These are phyloP conservation scores for Rheum nobile DNA, from an alignment of 148 eudicot genomes.

Conservation along the genomic window DNA sequence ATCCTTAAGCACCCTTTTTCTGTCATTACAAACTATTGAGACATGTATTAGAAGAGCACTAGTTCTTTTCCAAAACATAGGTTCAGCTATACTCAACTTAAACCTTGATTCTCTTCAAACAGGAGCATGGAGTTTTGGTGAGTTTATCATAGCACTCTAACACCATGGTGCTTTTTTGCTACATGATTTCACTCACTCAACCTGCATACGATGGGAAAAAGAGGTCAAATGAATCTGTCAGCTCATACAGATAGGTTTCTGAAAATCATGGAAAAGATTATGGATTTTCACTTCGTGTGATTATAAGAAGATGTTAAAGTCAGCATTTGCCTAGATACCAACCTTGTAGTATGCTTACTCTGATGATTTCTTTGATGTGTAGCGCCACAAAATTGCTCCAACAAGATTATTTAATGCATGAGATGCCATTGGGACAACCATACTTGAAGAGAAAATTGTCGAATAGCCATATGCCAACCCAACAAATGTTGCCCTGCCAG, in stretches of 20 bases:
- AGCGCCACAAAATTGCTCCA: slow-evolving; percentile 78
- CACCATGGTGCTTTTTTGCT: no score
- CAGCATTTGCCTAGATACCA: neutral
- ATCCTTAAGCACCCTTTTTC: neutral
- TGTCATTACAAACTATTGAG: neutral
- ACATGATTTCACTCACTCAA: neutral
- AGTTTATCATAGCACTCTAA: no score
- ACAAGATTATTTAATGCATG: slow-evolving; percentile 76
- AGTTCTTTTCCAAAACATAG: neutral
- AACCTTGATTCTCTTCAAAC: neutral
- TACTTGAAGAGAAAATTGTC: slow-evolving; percentile 56
- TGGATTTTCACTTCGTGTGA: neutral
- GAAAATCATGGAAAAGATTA: neutral
- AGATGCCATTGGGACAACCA: slow-evolving; percentile 77
- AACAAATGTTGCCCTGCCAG: slow-evolving; percentile 76
- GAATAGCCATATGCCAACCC: slow-evolving; percentile 78
- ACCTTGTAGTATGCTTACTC: slow-evolving; percentile 10
- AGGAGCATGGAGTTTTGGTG: neutral
- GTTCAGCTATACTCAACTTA: neutral
- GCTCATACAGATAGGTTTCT: neutral
- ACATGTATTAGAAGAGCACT: neutral
- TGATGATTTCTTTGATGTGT: slow-evolving; percentile 30
- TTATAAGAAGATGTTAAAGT: neutral
- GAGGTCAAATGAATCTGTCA: neutral
- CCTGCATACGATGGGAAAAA: neutral